A percentile compares a stretch with the other conserved stretches of the same genome.
Conservation (phyloP, 1,139 yeast species). For the Magnusiomyces tetraspermus region DNA sequence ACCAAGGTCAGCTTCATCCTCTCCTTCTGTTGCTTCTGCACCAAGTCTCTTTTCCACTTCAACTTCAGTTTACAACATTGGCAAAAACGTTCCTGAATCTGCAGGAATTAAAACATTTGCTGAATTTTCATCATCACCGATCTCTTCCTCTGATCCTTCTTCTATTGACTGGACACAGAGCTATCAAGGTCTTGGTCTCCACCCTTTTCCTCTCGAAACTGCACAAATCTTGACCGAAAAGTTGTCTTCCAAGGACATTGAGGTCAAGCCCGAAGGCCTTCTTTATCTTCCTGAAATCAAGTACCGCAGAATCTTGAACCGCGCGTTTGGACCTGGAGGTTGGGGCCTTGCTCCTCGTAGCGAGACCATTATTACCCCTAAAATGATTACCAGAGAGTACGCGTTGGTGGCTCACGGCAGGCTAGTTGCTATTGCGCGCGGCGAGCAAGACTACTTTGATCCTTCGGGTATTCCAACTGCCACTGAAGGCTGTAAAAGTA, state of each 20-base stretch:
- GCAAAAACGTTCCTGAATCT: background rate
- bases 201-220: constrained; percentile 56
- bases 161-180: constrained; percentile 25
- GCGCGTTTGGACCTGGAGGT: constrained; percentile 96
- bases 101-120: background rate
- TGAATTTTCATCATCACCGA: background rate
- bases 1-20: background rate
- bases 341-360: constrained; percentile 98
- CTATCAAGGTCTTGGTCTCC: constrained; percentile 58
- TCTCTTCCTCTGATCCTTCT: background rate
- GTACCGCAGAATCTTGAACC: constrained; percentile 77
- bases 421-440: constrained; percentile 83
- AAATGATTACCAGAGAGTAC: constrained; percentile 73
- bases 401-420: constrained; percentile 83
- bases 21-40: background rate
- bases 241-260: constrained; percentile 62
- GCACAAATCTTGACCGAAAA: constrained; percentile 53
- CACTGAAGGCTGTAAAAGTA: constrained; percentile 92
- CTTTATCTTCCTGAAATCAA: constrained; percentile 89
- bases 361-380: constrained; percentile 61
- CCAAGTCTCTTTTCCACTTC: background rate
- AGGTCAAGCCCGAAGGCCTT: constrained; percentile 91
- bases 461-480: constrained; percentile 90
- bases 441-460: constrained; percentile 88
- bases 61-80: background rate